These are phyloP conservation scores for Rhodotorula toruloides DNA, from an alignment of 768 basidiomycete species.

Conservation along the genomic window DNA sequence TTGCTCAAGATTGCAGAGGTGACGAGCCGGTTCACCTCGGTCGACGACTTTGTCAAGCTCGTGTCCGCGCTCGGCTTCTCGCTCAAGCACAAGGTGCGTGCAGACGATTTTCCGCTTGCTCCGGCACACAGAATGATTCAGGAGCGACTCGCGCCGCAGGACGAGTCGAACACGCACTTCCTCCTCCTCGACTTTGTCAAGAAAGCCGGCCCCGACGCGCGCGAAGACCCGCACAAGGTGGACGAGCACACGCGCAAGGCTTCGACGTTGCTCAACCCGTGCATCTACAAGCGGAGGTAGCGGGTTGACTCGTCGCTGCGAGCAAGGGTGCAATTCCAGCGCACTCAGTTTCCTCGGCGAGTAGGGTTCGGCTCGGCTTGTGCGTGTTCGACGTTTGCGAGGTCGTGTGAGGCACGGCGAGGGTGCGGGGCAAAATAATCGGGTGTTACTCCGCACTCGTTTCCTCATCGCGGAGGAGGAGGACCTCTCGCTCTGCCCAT, in stretches of 20 bases:
- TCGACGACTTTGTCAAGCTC: conserved; percentile 63
- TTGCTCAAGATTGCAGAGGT: conserved; percentile 85
- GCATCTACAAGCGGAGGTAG: conserved; percentile 86
- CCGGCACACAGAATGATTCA: no score
- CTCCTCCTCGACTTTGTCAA: conserved; percentile 76
- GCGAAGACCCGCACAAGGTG: conserved; percentile 10
- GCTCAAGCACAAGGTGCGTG: conserved; percentile 60
- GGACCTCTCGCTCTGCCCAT: no score
- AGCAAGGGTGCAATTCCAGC: background rate
- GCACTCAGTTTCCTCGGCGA: no score
- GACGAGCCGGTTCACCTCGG: conserved; percentile 68
- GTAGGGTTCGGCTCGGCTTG: no score
- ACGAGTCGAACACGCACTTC: conserved; percentile 77
- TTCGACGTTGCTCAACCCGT: conserved; percentile 68
- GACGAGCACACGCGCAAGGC: conserved; percentile 56
- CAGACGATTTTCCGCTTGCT: background rate
- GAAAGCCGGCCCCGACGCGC: conserved; percentile 45
- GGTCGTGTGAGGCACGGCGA: no score
- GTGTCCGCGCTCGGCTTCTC: conserved; percentile 68
- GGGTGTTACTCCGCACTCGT: no score
- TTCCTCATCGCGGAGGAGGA: no score
- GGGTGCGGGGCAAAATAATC: no score
- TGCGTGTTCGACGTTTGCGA: no score
- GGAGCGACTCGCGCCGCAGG: conserved; percentile 51
- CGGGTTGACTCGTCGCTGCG: background rate